phyloP scores from a whole-genome alignment of 2,329 filamentous ascomycete species.

The Berkeleyomyces basicola region DNA sequence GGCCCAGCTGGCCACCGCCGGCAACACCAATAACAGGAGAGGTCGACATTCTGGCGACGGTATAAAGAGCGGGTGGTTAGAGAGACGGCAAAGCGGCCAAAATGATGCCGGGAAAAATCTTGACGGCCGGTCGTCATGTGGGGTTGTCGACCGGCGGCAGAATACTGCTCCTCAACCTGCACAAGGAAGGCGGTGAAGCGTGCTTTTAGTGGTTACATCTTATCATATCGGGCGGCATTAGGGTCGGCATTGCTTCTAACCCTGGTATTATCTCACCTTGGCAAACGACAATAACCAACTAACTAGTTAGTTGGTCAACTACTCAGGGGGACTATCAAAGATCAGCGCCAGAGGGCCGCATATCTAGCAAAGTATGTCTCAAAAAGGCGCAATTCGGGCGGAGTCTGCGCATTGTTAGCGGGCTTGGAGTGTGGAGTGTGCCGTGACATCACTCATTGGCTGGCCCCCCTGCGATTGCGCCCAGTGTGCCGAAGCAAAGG shows the following conservation, averaged over 20 bases:
- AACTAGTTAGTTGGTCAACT: background rate
- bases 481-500: background rate
- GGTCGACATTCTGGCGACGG: slow-evolving; percentile 17
- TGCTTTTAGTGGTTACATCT: slow-evolving; percentile 1
- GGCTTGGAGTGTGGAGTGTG: background rate
- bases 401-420: background rate
- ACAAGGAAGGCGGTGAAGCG: slow-evolving; percentile 4
- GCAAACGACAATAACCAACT: too few species aligned
- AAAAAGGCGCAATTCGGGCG: background rate
- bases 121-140: slow-evolving; percentile 11
- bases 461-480: background rate
- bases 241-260: background rate
- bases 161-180: background rate
- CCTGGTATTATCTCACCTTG: background rate
- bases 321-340: background rate
- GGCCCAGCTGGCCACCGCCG: slow-evolving; percentile 61
- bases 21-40: slow-evolving; percentile 34
- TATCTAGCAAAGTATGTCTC: background rate
- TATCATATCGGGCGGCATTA: background rate
- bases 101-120: slow-evolving; percentile 7
- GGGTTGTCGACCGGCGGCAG: slow-evolving; percentile 8
- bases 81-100: background rate
- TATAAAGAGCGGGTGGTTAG: background rate
- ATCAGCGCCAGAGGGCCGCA: background rate
- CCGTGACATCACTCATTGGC: slow-evolving; percentile 1